Conservation (phyloP, 371 early-diverging fungal species). For the Syncephalastrum racemosum region DNA sequence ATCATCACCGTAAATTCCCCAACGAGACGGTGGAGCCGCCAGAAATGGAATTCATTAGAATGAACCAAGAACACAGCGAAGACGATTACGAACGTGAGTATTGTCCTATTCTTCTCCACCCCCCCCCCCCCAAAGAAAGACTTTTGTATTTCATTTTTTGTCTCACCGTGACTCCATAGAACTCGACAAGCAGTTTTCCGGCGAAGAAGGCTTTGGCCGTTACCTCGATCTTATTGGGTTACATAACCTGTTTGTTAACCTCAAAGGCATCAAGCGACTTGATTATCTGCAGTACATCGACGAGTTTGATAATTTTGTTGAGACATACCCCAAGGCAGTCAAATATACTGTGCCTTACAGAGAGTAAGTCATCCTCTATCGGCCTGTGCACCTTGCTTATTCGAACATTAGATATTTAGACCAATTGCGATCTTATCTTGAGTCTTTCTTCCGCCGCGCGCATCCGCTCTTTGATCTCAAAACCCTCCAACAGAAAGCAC, state of each 20-base stretch:
- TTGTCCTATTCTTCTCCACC: no score
- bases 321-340: constrained; percentile 57
- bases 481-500: constrained; percentile 48
- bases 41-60: constrained; percentile 70
- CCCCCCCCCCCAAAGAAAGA: no score
- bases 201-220: constrained; percentile 87
- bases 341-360: constrained; percentile 65
- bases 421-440: constrained; percentile 66
- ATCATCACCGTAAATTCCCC: constrained; percentile 82
- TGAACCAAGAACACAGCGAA: constrained; percentile 51
- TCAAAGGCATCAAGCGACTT: constrained; percentile 71
- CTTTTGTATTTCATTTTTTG: background rate
- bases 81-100: constrained; percentile 57
- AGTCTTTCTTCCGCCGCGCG: constrained; percentile 72
- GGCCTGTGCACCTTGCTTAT: background rate
- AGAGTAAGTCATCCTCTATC: constrained; percentile 32
- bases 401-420: constrained; percentile 62
- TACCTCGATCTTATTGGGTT: constrained; percentile 85
- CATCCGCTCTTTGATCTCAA: constrained; percentile 78
- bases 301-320: constrained; percentile 66
- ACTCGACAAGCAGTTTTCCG: constrained; percentile 86
- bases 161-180: constrained; percentile 32
- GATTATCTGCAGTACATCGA: constrained; percentile 82
- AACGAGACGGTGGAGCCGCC: constrained; percentile 77
- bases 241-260: constrained; percentile 78